Percentiles rank a stretch among this genome's conserved stretches.
Conservation (phyloP, 148 eudicot species). For the Fagopyrum homotropicum region DNA sequence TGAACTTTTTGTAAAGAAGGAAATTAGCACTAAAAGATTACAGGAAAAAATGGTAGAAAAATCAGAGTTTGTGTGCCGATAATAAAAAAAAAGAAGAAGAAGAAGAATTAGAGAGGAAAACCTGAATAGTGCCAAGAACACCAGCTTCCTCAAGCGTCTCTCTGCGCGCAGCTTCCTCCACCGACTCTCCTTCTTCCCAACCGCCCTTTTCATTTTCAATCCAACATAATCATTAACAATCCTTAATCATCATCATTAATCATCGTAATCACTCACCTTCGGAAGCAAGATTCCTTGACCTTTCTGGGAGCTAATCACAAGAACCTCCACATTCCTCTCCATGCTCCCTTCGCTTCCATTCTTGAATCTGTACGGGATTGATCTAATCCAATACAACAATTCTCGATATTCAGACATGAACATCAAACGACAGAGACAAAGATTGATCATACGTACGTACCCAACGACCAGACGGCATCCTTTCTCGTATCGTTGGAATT, state of each 20-base stretch:
- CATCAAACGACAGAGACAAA: background rate
- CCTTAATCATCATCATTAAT: background rate
- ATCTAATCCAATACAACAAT: background rate
- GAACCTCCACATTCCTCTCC: constrained; percentile 39
- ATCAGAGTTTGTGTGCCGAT: background rate
- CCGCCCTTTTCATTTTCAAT: constrained; percentile 38
- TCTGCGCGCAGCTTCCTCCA: constrained; percentile 49
- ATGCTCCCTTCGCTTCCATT: background rate
- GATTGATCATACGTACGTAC: constrained; percentile 13
- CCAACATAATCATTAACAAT: background rate
- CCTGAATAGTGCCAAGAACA: constrained; percentile 49
- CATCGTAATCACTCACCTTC: constrained; percentile 27
- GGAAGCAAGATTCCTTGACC: constrained; percentile 55
- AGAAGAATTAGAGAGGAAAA: background rate
- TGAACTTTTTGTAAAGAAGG: background rate
- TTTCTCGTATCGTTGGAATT: constrained; percentile 40
- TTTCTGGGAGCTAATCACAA: constrained; percentile 52
- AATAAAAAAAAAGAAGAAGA: background rate
- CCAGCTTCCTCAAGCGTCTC: constrained; percentile 69
- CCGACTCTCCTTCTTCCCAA: constrained; percentile 65
- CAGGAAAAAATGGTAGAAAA: background rate
- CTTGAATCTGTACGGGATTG: constrained; percentile 24
- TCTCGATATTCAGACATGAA: background rate
- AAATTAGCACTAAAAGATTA: background rate
- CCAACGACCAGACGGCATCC: constrained; percentile 52